A percentile compares a stretch with the other conserved stretches of the same genome.
phyloP scores from a whole-genome alignment of 495 filamentous ascomycete species.

The Lentithecium fluviatile region DNA sequence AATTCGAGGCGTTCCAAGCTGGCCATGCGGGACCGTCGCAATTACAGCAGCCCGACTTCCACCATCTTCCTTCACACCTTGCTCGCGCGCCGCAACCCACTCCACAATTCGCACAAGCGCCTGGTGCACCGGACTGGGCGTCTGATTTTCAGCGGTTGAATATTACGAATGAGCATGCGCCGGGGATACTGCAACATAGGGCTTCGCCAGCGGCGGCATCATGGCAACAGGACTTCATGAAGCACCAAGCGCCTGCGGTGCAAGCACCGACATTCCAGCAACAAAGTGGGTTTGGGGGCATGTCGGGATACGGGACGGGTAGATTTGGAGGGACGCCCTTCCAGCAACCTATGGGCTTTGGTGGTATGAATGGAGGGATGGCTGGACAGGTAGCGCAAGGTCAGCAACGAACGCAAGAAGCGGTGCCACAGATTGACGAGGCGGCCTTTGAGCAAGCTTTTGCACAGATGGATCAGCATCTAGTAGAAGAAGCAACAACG shows the following conservation, averaged over 20 bases:
- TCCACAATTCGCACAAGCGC: slow-evolving; percentile 28
- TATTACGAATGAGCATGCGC: slow-evolving; percentile 28
- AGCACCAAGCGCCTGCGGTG: slow-evolving; percentile 16
- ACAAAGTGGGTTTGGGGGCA: slow-evolving; percentile 16
- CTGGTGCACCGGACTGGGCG: slow-evolving; percentile 39
- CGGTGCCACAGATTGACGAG: slow-evolving; percentile 52
- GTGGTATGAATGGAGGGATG: neutral
- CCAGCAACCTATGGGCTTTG: slow-evolving; percentile 4
- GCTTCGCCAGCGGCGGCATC: slow-evolving; percentile 27
- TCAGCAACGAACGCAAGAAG: slow-evolving; percentile 29
- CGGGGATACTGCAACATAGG: slow-evolving; percentile 32
- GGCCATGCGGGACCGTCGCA: slow-evolving; percentile 44
- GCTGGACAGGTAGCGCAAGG: slow-evolving; percentile 28
- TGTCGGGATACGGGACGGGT: slow-evolving; percentile 23
- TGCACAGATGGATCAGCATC: slow-evolving; percentile 43
- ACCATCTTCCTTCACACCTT: slow-evolving; percentile 24
- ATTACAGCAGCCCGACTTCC: slow-evolving; percentile 21
- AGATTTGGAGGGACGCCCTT: slow-evolving; percentile 14
- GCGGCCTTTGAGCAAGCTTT: slow-evolving; percentile 66
- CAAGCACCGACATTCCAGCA: slow-evolving; percentile 11
- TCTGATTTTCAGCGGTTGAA: slow-evolving; percentile 45
- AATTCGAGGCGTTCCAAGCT: slow-evolving; percentile 72
- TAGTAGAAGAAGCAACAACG: slow-evolving; percentile 1
- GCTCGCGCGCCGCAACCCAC: slow-evolving; percentile 5
- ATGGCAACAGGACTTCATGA: slow-evolving; percentile 43